Conservation (phyloP, 306 rosid species). For the Inga leiocalycina region DNA sequence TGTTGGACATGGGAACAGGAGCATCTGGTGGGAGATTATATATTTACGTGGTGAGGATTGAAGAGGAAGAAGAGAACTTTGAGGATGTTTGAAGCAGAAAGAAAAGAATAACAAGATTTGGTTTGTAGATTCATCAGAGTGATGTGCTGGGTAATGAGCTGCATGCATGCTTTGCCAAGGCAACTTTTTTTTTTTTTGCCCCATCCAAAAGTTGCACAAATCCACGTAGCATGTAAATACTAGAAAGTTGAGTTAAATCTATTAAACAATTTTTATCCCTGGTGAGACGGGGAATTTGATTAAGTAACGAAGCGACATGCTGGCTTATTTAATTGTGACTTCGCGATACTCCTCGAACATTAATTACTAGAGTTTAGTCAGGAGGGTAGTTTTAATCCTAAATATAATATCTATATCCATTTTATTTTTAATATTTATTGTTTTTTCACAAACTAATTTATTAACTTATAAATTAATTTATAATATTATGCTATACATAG, state of each 20-base stretch:
- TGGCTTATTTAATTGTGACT: too few relatives aligned
- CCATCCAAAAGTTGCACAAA: not conserved
- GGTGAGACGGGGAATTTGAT: too few relatives aligned
- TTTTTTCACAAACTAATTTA: too few relatives aligned
- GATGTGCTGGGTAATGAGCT: not conserved
- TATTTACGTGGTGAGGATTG: slow-evolving; percentile 40
- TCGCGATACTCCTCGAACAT: too few relatives aligned
- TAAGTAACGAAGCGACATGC: too few relatives aligned
- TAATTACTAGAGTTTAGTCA: too few relatives aligned
- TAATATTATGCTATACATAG: too few relatives aligned
- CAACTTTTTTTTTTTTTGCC: not conserved
- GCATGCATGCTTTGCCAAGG: slow-evolving; percentile 31
- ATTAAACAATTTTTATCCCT: not conserved
- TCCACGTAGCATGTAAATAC: not conserved
- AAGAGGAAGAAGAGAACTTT: slow-evolving; percentile 33
- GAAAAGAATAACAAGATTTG: slow-evolving; percentile 63
- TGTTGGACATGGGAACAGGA: not conserved
- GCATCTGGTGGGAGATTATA: not conserved
- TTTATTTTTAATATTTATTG: too few relatives aligned
- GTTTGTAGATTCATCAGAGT: not conserved
- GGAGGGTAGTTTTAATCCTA: too few relatives aligned
- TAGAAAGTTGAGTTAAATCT: too few relatives aligned
- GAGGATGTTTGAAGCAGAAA: slow-evolving; percentile 51
- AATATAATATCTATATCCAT: too few relatives aligned
- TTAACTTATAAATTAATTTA: too few relatives aligned